Evolutionary conservation across 169 alveolate genomes (phyloP).

Genomic region (Sarcocystis neurona): DNA sequence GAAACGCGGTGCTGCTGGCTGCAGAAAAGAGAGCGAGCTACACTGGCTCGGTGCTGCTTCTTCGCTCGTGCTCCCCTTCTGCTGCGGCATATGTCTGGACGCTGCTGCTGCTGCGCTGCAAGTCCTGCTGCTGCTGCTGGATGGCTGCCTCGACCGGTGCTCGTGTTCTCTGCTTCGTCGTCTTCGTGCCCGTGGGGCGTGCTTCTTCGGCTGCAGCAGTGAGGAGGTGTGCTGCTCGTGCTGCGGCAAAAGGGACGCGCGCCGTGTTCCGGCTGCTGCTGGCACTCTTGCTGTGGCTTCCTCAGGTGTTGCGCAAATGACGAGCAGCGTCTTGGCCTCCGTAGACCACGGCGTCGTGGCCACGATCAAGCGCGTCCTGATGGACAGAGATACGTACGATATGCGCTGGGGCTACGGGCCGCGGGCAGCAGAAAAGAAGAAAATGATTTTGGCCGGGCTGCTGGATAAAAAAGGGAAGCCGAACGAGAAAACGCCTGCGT

Average conservation of each 20-base stretch:
- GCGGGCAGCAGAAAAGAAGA: slow-evolving; percentile 97
- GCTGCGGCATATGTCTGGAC: too few relatives aligned
- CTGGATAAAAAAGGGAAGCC: slow-evolving; percentile 70
- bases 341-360: slow-evolving; percentile 99
- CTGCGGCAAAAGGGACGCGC: not conserved
- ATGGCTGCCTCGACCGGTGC: too few relatives aligned
- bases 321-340: slow-evolving; percentile 98
- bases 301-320: slow-evolving; percentile 98
- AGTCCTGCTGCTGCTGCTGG: too few relatives aligned
- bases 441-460: slow-evolving; percentile 80
- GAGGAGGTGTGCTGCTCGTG: not conserved
- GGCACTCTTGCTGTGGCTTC: not conserved
- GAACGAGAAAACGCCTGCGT: slow-evolving; percentile 73
- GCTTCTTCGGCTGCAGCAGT: too few relatives aligned
- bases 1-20: too few relatives aligned
- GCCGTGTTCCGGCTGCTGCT: not conserved
- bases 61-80: too few relatives aligned
- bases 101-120: too few relatives aligned
- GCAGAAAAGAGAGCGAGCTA: too few relatives aligned
- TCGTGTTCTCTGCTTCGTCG: too few relatives aligned
- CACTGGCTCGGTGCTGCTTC: too few relatives aligned
- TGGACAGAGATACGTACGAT: slow-evolving; percentile 99
- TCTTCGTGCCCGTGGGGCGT: too few relatives aligned
- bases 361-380: slow-evolving; percentile 97
- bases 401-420: slow-evolving; percentile 99